Percentiles rank a stretch among this genome's conserved stretches.
phyloP scores from a whole-genome alignment of 306 rosid species.

The Cucurbita moschata region DNA sequence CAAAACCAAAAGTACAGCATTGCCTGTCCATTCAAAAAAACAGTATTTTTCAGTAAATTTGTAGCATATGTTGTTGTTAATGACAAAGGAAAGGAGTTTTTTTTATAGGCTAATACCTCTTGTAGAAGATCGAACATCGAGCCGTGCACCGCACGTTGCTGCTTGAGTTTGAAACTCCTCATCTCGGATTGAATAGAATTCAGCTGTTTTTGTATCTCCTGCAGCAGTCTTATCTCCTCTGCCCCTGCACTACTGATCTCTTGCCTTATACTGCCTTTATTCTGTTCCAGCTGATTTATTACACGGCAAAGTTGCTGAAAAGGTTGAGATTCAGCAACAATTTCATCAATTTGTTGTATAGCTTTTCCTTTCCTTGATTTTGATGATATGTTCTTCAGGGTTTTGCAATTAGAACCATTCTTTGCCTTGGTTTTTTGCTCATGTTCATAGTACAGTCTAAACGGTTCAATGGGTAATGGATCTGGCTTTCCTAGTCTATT shows the following conservation, averaged over 20 bases:
- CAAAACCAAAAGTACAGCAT: slow-evolving; percentile 81
- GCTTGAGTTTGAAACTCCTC: slow-evolving; percentile 22
- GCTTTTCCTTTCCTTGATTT: slow-evolving; percentile 17
- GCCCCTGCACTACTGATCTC: slow-evolving; percentile 42
- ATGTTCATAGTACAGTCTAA: slow-evolving; percentile 12
- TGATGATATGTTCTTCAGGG: slow-evolving; percentile 16
- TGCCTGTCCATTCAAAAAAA: slow-evolving; percentile 56
- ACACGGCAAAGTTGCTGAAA: slow-evolving; percentile 40
- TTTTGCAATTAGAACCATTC: slow-evolving; percentile 20
- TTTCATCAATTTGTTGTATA: slow-evolving; percentile 2
- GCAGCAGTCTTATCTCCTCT: slow-evolving; percentile 54
- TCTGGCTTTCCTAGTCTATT: slow-evolving; percentile 37
- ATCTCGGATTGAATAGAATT: slow-evolving; percentile 39
- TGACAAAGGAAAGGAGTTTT: not conserved
- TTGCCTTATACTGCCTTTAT: slow-evolving; percentile 22
- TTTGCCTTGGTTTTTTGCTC: slow-evolving; percentile 24
- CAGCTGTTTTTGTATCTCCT: slow-evolving; percentile 53
- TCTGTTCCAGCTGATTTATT: slow-evolving; percentile 51
- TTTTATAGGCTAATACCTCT: slow-evolving; percentile 30
- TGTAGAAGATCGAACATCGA: slow-evolving; percentile 22
- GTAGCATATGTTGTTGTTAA: not conserved
- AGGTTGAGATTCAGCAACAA: slow-evolving; percentile 24
- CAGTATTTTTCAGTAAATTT: not conserved
- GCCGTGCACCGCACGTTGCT: slow-evolving; percentile 13
- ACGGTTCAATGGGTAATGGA: slow-evolving; percentile 18